Conservation (phyloP, 176 grass and related monocot species). For the Aegilops tauschii region DNA sequence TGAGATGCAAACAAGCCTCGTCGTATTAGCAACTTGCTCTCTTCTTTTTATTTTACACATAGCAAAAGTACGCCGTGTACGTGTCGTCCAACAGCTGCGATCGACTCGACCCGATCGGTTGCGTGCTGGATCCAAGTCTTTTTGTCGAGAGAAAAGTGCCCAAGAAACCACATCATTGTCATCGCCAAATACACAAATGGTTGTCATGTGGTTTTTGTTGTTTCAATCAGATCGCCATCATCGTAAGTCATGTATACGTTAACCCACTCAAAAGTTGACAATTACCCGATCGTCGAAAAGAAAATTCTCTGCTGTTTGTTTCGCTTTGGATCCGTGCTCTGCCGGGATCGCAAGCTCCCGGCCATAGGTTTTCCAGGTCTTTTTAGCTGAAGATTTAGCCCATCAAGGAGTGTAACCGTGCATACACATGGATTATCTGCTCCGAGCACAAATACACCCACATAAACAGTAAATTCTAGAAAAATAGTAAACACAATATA, state of each 20-base stretch:
- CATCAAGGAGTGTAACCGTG: too few relatives aligned
- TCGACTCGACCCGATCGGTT: not conserved
- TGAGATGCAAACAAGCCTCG: constrained; percentile 9
- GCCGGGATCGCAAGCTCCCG: not conserved
- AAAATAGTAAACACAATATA: too few relatives aligned
- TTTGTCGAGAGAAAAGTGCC: not conserved
- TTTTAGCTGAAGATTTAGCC: too few relatives aligned
- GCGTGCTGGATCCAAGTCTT: not conserved
- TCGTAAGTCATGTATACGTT: not conserved
- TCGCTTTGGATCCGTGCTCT: not conserved
- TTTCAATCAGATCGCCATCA: not conserved
- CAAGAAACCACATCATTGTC: not conserved
- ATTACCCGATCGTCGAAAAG: not conserved
- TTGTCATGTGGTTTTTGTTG: not conserved
- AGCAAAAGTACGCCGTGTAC: not conserved
- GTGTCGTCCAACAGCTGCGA: constrained; percentile 8
- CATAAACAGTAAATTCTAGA: too few relatives aligned
- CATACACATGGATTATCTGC: too few relatives aligned
- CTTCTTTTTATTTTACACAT: not conserved
- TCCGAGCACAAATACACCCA: too few relatives aligned
- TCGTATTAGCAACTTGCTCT: constrained; percentile 27
- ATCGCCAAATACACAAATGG: not conserved
- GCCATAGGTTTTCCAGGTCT: too few relatives aligned
- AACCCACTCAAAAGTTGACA: not conserved
- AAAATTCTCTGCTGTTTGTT: too few relatives aligned